Evolutionary conservation across 208 protist species (phyloP).

Genomic region (Sergeia podlipaevii): DNA sequence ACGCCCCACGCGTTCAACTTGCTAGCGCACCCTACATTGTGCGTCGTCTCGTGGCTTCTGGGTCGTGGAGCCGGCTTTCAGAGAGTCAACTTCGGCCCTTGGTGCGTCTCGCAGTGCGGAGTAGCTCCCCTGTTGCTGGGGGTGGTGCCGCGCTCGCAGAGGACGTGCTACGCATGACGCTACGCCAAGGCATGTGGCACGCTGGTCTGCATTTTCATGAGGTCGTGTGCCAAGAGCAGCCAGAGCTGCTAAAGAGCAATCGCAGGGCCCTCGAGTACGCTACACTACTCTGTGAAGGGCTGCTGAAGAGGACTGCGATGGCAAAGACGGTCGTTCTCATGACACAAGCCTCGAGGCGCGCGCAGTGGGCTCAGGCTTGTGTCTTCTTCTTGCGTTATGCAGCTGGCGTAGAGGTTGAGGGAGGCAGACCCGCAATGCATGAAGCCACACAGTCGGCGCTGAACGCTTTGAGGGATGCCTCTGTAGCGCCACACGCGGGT

Average conservation of each 20-base stretch:
- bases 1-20: slow-evolving; percentile 29
- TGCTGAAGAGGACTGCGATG: slow-evolving; percentile 39
- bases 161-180: slow-evolving; percentile 36
- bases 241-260: slow-evolving; percentile 34
- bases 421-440: neutral
- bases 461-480: no score
- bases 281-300: slow-evolving; percentile 33
- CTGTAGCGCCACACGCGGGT: no score
- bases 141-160: slow-evolving; percentile 25
- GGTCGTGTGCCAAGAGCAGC: slow-evolving; percentile 37
- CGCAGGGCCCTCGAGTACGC: slow-evolving; percentile 38
- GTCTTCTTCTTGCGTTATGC: slow-evolving; percentile 42
- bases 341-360: slow-evolving; percentile 22
- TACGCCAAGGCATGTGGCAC: slow-evolving; percentile 52
- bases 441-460: neutral
- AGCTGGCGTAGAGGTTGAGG: neutral
- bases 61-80: slow-evolving; percentile 38
- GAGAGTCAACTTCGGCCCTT: slow-evolving; percentile 31
- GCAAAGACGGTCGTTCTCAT: slow-evolving; percentile 39
- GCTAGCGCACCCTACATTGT: slow-evolving; percentile 51
- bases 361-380: slow-evolving; percentile 44
- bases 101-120: slow-evolving; percentile 38
- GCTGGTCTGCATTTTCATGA: slow-evolving; percentile 59
- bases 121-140: slow-evolving; percentile 5
- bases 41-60: slow-evolving; percentile 42